Base-by-base conservation (phyloP, 2,329 filamentous ascomycete genomes). In the Penicillium sp. region DNA sequence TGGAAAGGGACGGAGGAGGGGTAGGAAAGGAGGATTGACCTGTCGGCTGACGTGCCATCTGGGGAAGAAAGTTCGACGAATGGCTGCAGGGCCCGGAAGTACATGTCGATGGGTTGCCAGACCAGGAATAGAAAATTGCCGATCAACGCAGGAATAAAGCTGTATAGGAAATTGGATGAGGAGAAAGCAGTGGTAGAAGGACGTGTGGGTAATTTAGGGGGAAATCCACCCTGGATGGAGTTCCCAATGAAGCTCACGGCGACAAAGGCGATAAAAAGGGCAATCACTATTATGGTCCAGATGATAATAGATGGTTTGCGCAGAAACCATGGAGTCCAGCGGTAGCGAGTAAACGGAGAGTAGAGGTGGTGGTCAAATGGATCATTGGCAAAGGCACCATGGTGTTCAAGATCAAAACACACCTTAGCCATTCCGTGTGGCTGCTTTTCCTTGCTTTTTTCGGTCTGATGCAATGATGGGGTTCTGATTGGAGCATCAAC, bases 111-210 rank as follows among this genome's bases (percentile, higher is more conserved):
- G 7, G 82, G 79, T 44, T 85, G 77, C 74, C 83, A 81, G 45
- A 77, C 70, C 18, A 87, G 80, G 64, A 85, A 84, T 36, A 85
- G 74, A 26, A 85, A 63, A 47, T 78, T 82, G 1, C 80, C 84
- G 33, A 87, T 78, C 3, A 85, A 51, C 0, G 79, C 74, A 0
- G 84, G 84, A 17, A 87, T 67, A 58, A 87, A 86, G 58, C 81
- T 84, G 75, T 91, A 97, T 44, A 96, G 75, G 73, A 97, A 97
- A 71, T 96, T 91, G 43, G 91, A 90, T 0, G 89, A 79, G 1
- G 90, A 95, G 71, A 95, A 97, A 15, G 88, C 89, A 21, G 77
- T 77, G 0, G 73, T 64, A 3, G 81, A 76, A 1, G 90, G 84
- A 2, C 78, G 75, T 0, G 87, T 84, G 8, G 79, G 75, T 1